Conservation (phyloP, 345 rosid genomes). For the Salix udensis region DNA sequence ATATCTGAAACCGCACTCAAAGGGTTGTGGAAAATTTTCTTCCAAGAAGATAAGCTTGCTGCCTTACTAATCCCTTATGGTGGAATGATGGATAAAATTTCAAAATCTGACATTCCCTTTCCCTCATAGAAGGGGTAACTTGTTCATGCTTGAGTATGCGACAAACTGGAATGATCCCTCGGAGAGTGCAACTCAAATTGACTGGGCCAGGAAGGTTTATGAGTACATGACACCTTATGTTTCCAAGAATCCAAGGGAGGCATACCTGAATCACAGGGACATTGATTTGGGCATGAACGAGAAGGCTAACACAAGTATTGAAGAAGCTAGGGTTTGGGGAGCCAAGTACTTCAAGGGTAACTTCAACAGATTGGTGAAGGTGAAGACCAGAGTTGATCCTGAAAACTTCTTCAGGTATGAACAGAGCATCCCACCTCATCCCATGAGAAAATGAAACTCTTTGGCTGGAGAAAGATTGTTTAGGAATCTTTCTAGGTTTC, state of each 20-base stretch:
- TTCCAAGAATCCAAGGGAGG: constrained; percentile 20
- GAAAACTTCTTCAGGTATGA: constrained; percentile 28
- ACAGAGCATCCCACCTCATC: constrained; percentile 25
- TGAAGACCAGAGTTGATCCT: constrained; percentile 30
- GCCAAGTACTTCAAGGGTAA: constrained; percentile 18
- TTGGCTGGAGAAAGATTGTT: neutral
- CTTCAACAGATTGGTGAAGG: constrained; percentile 17
- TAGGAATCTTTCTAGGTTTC: neutral
- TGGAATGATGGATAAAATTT: constrained; percentile 58
- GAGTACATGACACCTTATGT: constrained; percentile 22
- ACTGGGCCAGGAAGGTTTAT: constrained; percentile 20
- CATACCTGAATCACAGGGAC: constrained; percentile 29
- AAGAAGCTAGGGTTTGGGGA: constrained; percentile 16
- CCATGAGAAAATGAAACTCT: neutral
- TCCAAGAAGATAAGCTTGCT: constrained; percentile 47
- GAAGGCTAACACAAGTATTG: neutral
- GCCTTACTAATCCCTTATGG: constrained; percentile 69
- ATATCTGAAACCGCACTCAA: constrained; percentile 25
- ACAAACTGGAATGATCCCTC: constrained; percentile 15
- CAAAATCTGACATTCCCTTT: constrained; percentile 29
- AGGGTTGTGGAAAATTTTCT: constrained; percentile 34
- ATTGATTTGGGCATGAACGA: constrained; percentile 22
- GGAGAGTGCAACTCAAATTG: constrained; percentile 11
- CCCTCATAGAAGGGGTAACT: constrained; percentile 26
- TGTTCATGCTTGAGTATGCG: constrained; percentile 27